phyloP scores from a whole-genome alignment of 2,329 filamentous ascomycete genomes.

The Rhinocladiella similis region DNA sequence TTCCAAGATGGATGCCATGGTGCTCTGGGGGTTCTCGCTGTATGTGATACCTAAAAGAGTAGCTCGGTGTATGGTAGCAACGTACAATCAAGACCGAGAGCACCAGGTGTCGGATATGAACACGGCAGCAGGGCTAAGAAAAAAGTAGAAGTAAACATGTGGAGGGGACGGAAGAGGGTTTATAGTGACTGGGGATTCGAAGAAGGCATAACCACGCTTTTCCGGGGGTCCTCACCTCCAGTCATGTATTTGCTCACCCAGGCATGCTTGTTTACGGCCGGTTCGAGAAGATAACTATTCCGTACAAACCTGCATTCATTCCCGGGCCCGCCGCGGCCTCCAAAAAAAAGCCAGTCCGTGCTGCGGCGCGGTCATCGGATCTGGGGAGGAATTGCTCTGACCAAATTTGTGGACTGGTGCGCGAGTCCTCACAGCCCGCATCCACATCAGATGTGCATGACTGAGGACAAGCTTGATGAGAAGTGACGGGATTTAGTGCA shows the following conservation, averaged over 20 bases:
- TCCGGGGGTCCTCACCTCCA: not conserved
- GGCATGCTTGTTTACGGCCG: slow-evolving; percentile 18
- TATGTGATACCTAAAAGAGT: not conserved
- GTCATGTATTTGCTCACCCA: not conserved
- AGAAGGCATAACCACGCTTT: not conserved
- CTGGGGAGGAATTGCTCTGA: slow-evolving; percentile 3
- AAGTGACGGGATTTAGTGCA: not conserved
- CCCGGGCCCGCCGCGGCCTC: slow-evolving; percentile 14
- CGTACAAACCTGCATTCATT: not conserved
- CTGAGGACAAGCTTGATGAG: slow-evolving; percentile 1
- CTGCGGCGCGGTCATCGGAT: slow-evolving; percentile 9
- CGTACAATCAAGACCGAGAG: not conserved
- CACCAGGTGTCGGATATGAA: slow-evolving; percentile 12
- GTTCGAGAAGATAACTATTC: not conserved
- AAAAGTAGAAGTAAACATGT: slow-evolving; percentile 1
- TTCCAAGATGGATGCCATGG: slow-evolving; percentile 21
- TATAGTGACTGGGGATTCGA: slow-evolving; percentile 12
- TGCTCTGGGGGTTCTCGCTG: not conserved
- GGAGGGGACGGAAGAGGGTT: slow-evolving; percentile 19
- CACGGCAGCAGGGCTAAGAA: slow-evolving; percentile 2
- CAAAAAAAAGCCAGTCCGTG: not conserved
- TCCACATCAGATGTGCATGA: slow-evolving; percentile 10
- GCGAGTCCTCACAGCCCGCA: not conserved
- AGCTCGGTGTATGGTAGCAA: not conserved
- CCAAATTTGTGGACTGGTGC: slow-evolving; percentile 5